phyloP scores from a whole-genome alignment of 2,329 filamentous ascomycete genomes.

The Neofusicoccum ribis region DNA sequence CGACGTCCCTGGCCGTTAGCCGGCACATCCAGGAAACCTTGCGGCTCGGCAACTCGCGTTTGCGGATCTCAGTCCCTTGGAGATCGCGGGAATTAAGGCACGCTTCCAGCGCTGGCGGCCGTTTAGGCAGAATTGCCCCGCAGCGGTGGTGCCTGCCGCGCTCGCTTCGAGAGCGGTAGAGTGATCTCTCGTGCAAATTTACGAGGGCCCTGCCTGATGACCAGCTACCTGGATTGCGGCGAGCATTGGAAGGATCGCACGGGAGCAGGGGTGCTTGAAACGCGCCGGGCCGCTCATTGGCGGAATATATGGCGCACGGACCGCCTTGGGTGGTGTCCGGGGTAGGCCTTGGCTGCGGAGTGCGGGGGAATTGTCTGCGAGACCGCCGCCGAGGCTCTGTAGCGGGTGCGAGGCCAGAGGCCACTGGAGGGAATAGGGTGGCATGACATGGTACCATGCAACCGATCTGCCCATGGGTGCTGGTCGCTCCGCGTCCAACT shows the following conservation, averaged over 20 bases:
- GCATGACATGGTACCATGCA: constrained; percentile 16
- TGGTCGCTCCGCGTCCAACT: constrained; percentile 1
- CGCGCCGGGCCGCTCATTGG: constrained; percentile 7
- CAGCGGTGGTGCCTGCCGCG: background rate
- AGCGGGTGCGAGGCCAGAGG: background rate
- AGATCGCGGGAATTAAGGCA: constrained; percentile 4
- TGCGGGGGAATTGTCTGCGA: constrained; percentile 15
- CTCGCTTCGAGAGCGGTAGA: background rate
- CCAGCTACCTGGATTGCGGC: background rate
- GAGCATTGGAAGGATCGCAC: background rate
- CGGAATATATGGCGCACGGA: constrained; percentile 14
- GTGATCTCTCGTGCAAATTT: background rate
- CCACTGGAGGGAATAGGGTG: constrained; percentile 11
- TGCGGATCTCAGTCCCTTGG: constrained; percentile 4
- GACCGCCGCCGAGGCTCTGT: background rate
- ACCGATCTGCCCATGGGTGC: constrained; percentile 15
- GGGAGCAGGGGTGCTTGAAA: background rate
- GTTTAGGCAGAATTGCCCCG: constrained; percentile 19
- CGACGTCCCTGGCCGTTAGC: background rate
- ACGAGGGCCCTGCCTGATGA: background rate
- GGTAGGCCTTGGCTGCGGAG: constrained; percentile 6
- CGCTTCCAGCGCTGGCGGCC: background rate
- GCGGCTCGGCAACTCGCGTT: constrained; percentile 14
- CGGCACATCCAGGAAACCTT: background rate
- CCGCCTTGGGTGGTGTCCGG: background rate